These are phyloP conservation scores for Fusarium hostae DNA, from an alignment of 2,329 filamentous ascomycete species.

Conservation along the genomic window DNA sequence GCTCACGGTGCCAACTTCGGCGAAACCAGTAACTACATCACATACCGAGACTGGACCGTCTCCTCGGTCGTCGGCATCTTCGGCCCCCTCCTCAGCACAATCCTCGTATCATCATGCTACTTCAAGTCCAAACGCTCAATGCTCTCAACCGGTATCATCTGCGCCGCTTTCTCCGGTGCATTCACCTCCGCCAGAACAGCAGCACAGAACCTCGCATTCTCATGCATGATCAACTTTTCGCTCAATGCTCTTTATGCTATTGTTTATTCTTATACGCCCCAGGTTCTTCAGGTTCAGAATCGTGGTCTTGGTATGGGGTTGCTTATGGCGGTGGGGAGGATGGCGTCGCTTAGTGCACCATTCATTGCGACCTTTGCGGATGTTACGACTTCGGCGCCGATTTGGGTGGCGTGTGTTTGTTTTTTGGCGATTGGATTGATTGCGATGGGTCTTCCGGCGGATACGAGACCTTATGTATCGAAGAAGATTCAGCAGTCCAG, in stretches of 20 bases:
- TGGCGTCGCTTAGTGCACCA: neutral
- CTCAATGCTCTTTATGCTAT: slow-evolving; percentile 1
- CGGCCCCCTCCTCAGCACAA: neutral
- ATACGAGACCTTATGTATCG: neutral
- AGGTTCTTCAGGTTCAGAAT: slow-evolving; percentile 2
- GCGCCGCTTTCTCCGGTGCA: neutral
- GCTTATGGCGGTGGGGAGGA: neutral
- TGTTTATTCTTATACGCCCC: neutral
- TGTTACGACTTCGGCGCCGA: neutral
- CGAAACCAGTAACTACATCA: neutral
- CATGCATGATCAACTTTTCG: neutral
- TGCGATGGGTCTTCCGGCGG: neutral
- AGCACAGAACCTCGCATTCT: neutral
- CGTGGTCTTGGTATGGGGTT: neutral
- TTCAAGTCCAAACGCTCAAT: neutral
- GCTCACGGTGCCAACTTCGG: slow-evolving; percentile 4
- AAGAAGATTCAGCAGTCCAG: neutral
- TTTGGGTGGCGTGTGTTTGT: neutral
- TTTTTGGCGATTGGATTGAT: neutral
- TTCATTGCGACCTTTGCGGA: neutral
- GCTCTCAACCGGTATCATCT: neutral
- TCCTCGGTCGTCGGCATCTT: neutral
- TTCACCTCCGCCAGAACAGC: neutral
- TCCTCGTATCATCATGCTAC: neutral
- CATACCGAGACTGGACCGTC: neutral